phyloP scores from a whole-genome alignment of 2,329 filamentous ascomycete genomes.

The Bipolaris sorokiniana region DNA sequence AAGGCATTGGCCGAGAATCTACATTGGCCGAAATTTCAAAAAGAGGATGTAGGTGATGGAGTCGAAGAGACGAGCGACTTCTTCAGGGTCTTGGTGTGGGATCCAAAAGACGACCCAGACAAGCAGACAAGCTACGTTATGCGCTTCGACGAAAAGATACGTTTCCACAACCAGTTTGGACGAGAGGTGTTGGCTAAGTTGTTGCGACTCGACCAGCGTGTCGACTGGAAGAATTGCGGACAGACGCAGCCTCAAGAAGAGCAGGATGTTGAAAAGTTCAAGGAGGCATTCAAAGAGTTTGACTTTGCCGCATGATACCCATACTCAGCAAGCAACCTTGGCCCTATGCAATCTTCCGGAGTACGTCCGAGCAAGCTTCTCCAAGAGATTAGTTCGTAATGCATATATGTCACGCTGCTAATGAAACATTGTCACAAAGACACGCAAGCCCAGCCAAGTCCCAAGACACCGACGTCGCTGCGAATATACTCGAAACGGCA shows the following conservation, averaged over 20 bases:
- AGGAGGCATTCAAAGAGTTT: conserved; percentile 80
- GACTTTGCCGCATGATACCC: conserved; percentile 69
- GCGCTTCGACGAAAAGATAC: conserved; percentile 70
- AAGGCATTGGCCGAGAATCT: conserved; percentile 84
- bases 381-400: not conserved
- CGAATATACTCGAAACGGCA: conserved; percentile 37
- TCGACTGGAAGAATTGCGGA: conserved; percentile 82
- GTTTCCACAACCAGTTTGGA: conserved; percentile 91
- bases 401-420: not conserved
- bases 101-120: conserved; percentile 57
- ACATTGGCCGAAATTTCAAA: conserved; percentile 61
- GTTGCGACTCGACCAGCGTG: conserved; percentile 76
- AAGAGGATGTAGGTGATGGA: conserved; percentile 50
- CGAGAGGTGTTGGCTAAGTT: conserved; percentile 87
- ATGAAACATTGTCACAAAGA: not conserved
- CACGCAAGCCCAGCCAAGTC: conserved; percentile 18
- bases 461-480: conserved; percentile 14
- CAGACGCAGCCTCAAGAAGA: conserved; percentile 81
- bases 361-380: not conserved
- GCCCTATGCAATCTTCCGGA: not conserved
- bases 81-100: conserved; percentile 84
- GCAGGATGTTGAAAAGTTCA: conserved; percentile 78
- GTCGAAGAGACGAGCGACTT: conserved; percentile 63
- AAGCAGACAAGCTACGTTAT: conserved; percentile 75
- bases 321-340: not conserved